A percentile compares a stretch with the other conserved stretches of the same genome.
These are phyloP conservation scores for Suillus weaverae DNA, from an alignment of 768 basidiomycete genomes.

Conservation along the genomic window DNA sequence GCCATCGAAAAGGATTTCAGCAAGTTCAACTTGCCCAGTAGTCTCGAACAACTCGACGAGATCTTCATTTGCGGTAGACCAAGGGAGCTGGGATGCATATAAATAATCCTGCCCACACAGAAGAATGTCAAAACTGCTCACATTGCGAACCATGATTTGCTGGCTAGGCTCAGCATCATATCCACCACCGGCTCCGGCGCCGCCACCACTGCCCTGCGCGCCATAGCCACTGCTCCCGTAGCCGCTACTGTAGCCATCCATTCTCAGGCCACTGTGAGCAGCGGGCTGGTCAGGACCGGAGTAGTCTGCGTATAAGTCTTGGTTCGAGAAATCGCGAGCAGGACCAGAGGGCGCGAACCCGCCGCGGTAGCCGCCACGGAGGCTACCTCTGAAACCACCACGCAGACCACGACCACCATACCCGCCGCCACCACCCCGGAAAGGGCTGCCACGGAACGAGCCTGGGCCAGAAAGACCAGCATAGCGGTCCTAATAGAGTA, in stretches of 20 bases:
- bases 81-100: conserved; percentile 67
- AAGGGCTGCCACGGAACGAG: conserved; percentile 49
- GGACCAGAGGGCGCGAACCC: conserved; percentile 47
- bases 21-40: conserved; percentile 90
- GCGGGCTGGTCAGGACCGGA: conserved; percentile 77
- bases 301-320: conserved; percentile 91
- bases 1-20: conserved; percentile 93
- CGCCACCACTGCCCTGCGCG: conserved; percentile 29
- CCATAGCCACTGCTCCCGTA: conserved; percentile 40
- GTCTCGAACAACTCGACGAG: conserved; percentile 98
- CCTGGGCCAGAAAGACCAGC: conserved; percentile 77
- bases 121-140: conserved; percentile 45
- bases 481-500: conserved; percentile 72
- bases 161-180: conserved; percentile 84
- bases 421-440: conserved; percentile 22
- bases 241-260: conserved; percentile 40
- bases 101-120: not conserved
- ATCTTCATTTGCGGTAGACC: conserved; percentile 99
- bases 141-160: conserved; percentile 98
- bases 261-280: conserved; percentile 34
- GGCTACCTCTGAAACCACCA: conserved; percentile 50
- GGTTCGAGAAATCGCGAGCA: conserved; percentile 77
- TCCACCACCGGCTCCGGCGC: conserved; percentile 25
- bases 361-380: conserved; percentile 58
- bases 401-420: conserved; percentile 53